These are phyloP conservation scores for Linaria vulgaris DNA, from an alignment of 257 asterid species.

Conservation along the genomic window DNA sequence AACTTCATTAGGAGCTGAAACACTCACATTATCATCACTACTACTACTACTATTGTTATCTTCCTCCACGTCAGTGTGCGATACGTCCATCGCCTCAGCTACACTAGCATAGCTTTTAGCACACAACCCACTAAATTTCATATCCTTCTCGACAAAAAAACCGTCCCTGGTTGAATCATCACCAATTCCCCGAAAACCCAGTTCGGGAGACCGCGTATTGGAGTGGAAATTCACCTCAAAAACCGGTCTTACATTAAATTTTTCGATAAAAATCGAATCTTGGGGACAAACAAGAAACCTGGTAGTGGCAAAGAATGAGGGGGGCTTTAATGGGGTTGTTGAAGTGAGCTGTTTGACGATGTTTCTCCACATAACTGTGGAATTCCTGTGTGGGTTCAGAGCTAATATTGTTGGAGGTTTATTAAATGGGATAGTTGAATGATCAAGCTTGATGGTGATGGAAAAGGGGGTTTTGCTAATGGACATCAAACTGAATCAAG, in stretches of 20 bases:
- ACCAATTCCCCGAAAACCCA: conserved; percentile 34
- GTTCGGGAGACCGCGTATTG: conserved; percentile 26
- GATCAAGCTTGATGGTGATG: conserved; percentile 31
- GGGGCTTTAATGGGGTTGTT: conserved; percentile 31
- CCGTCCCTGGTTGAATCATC: conserved; percentile 28
- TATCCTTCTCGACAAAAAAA: conserved; percentile 29
- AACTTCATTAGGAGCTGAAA: conserved; percentile 48
- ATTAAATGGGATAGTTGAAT: conserved; percentile 27
- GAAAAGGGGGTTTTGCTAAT: conserved; percentile 41
- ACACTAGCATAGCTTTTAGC: conserved; percentile 58
- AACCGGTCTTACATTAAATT: conserved; percentile 29
- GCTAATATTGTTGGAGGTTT: conserved; percentile 27
- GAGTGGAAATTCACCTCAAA: conserved; percentile 38
- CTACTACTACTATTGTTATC: too few species aligned
- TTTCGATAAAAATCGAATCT: conserved; percentile 31
- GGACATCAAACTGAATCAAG: conserved; percentile 53
- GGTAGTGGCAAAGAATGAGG: conserved; percentile 35
- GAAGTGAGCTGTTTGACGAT: conserved; percentile 45
- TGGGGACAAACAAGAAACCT: conserved; percentile 43
- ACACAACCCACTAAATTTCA: conserved; percentile 31
- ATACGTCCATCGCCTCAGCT: conserved; percentile 68
- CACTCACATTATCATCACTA: conserved; percentile 17
- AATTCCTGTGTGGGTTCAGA: conserved; percentile 29
- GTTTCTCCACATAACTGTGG: conserved; percentile 77
- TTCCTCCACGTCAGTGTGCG: conserved; percentile 63